Conservation (phyloP, 2,329 filamentous ascomycete genomes). For the Ophiostoma montium region DNA sequence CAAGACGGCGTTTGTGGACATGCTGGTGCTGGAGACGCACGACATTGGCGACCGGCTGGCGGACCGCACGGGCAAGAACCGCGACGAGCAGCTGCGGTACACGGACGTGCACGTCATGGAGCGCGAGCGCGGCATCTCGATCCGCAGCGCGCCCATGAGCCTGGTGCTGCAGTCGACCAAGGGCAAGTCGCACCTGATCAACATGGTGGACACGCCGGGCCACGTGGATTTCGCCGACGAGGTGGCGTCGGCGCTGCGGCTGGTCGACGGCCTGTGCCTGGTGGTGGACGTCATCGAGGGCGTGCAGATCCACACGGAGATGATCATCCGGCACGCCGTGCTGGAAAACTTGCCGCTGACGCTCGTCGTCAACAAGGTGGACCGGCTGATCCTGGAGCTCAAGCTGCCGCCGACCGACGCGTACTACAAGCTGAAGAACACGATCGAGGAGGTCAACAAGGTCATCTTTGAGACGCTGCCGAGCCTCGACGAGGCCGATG, state of each 20-base stretch:
- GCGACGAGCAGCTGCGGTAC: constrained; percentile 84
- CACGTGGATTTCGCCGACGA: constrained; percentile 99
- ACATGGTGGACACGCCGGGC: constrained; percentile 89
- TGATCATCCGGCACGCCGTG: constrained; percentile 92
- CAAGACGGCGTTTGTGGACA: constrained; percentile 97
- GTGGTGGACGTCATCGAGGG: constrained; percentile 95
- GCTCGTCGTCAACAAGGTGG: constrained; percentile 93
- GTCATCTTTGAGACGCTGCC: constrained; percentile 81
- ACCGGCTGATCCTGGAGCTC: constrained; percentile 83
- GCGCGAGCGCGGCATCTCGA: constrained; percentile 75
- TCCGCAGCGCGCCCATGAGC: constrained; percentile 91
- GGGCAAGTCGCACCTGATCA: constrained; percentile 89
- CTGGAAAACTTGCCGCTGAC: constrained; percentile 80
- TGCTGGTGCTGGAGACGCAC: constrained; percentile 92
- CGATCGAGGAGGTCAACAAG: constrained; percentile 97
- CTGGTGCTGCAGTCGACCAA: constrained; percentile 76
- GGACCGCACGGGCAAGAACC: constrained; percentile 63
- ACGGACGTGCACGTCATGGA: constrained; percentile 87
- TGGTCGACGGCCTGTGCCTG: constrained; percentile 84
- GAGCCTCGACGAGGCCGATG: constrained; percentile 62
- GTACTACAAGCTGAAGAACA: constrained; percentile 97
- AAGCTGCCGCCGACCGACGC: constrained; percentile 90
- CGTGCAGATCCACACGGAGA: constrained; percentile 96
- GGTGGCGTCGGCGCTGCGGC: constrained; percentile 71
- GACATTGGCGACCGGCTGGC: constrained; percentile 68